Base-by-base conservation (phyloP, 495 filamentous ascomycete species). In the Tuber microsphaerosporum region DNA sequence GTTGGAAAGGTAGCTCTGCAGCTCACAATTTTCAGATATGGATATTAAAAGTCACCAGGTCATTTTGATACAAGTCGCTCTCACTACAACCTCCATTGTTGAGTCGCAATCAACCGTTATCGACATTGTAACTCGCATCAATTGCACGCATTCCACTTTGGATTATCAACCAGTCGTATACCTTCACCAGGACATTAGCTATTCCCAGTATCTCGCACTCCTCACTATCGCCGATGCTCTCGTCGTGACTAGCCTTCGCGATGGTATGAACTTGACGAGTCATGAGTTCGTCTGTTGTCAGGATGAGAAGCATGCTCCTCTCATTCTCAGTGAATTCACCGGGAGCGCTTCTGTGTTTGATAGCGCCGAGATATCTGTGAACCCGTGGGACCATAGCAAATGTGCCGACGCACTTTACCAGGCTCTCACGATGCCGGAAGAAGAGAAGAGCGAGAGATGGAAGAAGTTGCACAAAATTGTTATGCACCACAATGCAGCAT, bases 261-360 rank as follows among this genome's bases (percentile, higher is more conserved):
- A 97, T 82, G 94, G 94, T 65, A 97, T 97, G 94, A 97, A 97
- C 80, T 84, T 97, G 51, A 96, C 94, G 10, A 92, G 90, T 69
- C 94, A 97, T 81, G 94, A 97, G 84, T 97, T 92, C 82, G 88
- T 97, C 43, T 93, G 92, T 77, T 97, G 94, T 79, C 94, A 97
- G 83, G 94, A 97, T 83, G 92, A 92, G 84, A 93, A 91, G 81
- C 90, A 94, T 82, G 92, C 93, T 12, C 93, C 93, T 3, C 86
- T 97, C 71, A 97, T 97, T 78, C 86, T 97, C 20, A 94, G 92
- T 76, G 94, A 97, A 83, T 97, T 97, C 83, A 96, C 94, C 19
- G 94, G 94, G 51, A 95, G 92, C 80, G 90, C 94, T 14, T 91
- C 92, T 2, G 87, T 97, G 42, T 96, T 97, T 80, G 90, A 89